Base-by-base conservation (phyloP, 371 early-diverging fungal species). In the Mucor irregularis region DNA sequence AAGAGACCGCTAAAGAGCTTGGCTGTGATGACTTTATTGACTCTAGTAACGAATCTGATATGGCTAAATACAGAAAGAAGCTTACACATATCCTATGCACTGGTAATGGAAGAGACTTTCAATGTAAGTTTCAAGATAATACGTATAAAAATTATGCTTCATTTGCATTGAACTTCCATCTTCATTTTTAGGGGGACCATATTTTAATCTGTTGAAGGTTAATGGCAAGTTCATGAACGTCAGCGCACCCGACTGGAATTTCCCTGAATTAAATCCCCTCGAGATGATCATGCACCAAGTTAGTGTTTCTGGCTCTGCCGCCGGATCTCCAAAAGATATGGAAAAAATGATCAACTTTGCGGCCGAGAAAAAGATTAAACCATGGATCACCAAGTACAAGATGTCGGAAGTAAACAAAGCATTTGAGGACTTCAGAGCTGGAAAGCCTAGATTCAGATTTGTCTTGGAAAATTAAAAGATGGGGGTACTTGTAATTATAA, bases 291-390 rank as follows among this genome's bases (percentile, higher is more conserved):
- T 33, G 1, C 68, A 66, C 35, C 68, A 81, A 48, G 62, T 79
- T 7, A 57, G 64, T 2, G 58, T 92, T 22, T 70, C 67, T 5
- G 89, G 89, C 0, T 87, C 88, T 24, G 39, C 82, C 40, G 85
- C 88, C 56, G 91, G 90, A 38, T 73, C 78, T 25, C 68, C 57
- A 24, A 33, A 49, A 2, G 63, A 64, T 2, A 68, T 87, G 34
- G 56, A 68, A 43, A 81, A 82, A 49, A 86, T 85, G 75, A 70
- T 92, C 9, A 66, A 78, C 16, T 85, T 90, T 64, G 87, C 90
- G 1, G 75, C 77, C 51, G 61, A 83, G 61, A 73, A 84, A 37
- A 61, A 74, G 38, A 77, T 90, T 34, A 58, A 69, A 21, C 87
- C 88, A 16, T 77, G 77, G 71, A 79, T 89, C 46, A 78, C 82